phyloP scores from a whole-genome alignment of 768 basidiomycete genomes.

The Phylloporus arenicola region DNA sequence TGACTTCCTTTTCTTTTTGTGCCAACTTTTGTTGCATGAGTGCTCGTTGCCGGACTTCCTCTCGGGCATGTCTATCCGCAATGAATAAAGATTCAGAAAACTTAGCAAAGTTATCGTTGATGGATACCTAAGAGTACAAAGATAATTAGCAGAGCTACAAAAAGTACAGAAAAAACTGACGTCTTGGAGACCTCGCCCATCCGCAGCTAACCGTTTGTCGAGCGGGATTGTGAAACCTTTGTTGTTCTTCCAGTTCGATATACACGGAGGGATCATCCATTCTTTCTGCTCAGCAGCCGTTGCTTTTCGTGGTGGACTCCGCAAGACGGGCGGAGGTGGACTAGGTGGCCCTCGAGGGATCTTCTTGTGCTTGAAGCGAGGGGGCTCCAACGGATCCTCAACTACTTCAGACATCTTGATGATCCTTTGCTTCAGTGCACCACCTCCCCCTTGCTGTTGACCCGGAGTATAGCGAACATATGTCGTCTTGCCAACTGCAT shows the following conservation, averaged over 20 bases:
- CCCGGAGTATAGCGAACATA: conserved; percentile 98
- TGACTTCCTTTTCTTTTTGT: conserved; percentile 92
- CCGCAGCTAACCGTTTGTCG: conserved; percentile 95
- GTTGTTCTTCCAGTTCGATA: conserved; percentile 99
- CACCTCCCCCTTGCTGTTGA: conserved; percentile 66
- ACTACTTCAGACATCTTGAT: conserved; percentile 99
- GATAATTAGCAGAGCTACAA: neutral
- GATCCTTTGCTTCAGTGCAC: conserved; percentile 79
- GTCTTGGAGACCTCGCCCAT: conserved; percentile 97
- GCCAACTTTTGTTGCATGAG: conserved; percentile 99
- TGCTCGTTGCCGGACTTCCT: conserved; percentile 93
- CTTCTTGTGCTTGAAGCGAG: conserved; percentile 98
- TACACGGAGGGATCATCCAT: conserved; percentile 99
- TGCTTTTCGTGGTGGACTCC: conserved; percentile 93
- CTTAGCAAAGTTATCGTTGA: conserved; percentile 99
- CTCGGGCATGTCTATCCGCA: conserved; percentile 94
- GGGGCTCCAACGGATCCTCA: conserved; percentile 96
- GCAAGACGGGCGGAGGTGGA: conserved; percentile 91
- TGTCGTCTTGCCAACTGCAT: conserved; percentile 72
- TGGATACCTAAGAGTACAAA: conserved; percentile 66
- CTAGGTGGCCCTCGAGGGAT: conserved; percentile 95
- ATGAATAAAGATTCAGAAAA: conserved; percentile 95
- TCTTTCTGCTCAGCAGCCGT: conserved; percentile 98
- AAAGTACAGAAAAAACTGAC: conserved; percentile 43
- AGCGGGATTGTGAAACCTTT: conserved; percentile 99